Conservation (phyloP, 495 filamentous ascomycete genomes). For the Monascus purpureus region DNA sequence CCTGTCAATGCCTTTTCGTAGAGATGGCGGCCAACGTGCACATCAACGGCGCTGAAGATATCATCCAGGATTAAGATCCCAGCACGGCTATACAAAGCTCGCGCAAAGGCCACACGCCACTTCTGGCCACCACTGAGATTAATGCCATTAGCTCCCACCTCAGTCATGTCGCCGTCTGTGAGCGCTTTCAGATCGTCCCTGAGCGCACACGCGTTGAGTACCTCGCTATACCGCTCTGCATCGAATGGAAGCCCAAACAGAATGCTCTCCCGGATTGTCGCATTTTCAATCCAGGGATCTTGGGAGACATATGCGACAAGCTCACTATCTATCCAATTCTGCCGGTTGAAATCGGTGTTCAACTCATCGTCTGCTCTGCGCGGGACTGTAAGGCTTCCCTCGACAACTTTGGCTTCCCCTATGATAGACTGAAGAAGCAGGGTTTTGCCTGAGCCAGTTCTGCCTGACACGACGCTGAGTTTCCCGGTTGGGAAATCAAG, state of each 20-base stretch:
- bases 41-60: slow-evolving; percentile 58
- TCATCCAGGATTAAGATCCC: slow-evolving; percentile 71
- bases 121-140: slow-evolving; percentile 75
- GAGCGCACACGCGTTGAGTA: slow-evolving; percentile 55
- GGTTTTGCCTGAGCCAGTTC: slow-evolving; percentile 51
- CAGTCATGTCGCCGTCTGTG: slow-evolving; percentile 58
- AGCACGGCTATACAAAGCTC: slow-evolving; percentile 68
- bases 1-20: slow-evolving; percentile 64
- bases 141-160: slow-evolving; percentile 71
- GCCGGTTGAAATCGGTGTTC: slow-evolving; percentile 7
- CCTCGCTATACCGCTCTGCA: slow-evolving; percentile 46
- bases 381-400: slow-evolving; percentile 36
- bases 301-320: slow-evolving; percentile 68
- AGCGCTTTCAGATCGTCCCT: slow-evolving; percentile 63
- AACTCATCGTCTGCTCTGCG: slow-evolving; percentile 8
- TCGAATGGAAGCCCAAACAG: slow-evolving; percentile 58
- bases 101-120: slow-evolving; percentile 67
- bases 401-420: slow-evolving; percentile 41
- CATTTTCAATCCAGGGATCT: slow-evolving; percentile 79
- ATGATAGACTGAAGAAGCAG: slow-evolving; percentile 47
- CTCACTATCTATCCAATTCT: slow-evolving; percentile 35
- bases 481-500: slow-evolving; percentile 51
- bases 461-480: slow-evolving; percentile 48
- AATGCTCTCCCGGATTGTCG: slow-evolving; percentile 61
- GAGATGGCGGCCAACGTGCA: slow-evolving; percentile 66